Evolutionary conservation across 768 basidiomycete genomes (phyloP).

Genomic region (Panaeolus cyanescens): DNA sequence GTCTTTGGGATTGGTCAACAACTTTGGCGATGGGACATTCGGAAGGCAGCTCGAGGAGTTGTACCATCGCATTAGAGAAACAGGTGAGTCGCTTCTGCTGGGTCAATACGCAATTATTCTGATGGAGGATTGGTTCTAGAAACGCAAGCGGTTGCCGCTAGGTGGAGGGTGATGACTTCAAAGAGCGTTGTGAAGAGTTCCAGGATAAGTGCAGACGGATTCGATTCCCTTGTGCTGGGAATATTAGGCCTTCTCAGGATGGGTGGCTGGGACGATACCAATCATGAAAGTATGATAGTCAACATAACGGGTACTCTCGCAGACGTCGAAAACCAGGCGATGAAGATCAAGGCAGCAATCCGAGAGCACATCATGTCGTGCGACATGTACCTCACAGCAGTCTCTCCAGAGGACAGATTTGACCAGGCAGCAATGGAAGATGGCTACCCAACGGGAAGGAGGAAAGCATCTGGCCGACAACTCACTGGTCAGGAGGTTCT

Average conservation of each 20-base stretch:
- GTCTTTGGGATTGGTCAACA: constrained; percentile 6
- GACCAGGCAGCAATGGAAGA: constrained; percentile 22
- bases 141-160: constrained; percentile 45
- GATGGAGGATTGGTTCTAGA: constrained; percentile 29
- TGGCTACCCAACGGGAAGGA: constrained; percentile 21
- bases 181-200: constrained; percentile 4
- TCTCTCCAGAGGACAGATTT: constrained; percentile 9
- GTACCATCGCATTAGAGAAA: constrained; percentile 13
- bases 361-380: constrained; percentile 24
- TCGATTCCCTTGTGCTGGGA: constrained; percentile 10
- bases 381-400: constrained; percentile 22
- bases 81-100: constrained; percentile 6
- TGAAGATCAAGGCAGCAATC: constrained; percentile 17
- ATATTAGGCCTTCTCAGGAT: constrained; percentile 14
- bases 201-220: constrained; percentile 5
- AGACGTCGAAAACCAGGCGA: constrained; percentile 14
- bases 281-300: constrained; percentile 9
- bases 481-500: constrained; percentile 4
- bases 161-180: constrained; percentile 53
- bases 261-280: constrained; percentile 19
- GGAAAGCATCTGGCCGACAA: background rate
- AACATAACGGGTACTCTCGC: constrained; percentile 16
- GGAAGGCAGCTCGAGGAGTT: constrained; percentile 1
- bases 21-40: constrained; percentile 1
- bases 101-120: constrained; percentile 18